Evolutionary conservation across 345 rosid species (phyloP), one percentile per base, ranked within the genome.

Genomic region (Aquilaria malaccensis): DNA sequence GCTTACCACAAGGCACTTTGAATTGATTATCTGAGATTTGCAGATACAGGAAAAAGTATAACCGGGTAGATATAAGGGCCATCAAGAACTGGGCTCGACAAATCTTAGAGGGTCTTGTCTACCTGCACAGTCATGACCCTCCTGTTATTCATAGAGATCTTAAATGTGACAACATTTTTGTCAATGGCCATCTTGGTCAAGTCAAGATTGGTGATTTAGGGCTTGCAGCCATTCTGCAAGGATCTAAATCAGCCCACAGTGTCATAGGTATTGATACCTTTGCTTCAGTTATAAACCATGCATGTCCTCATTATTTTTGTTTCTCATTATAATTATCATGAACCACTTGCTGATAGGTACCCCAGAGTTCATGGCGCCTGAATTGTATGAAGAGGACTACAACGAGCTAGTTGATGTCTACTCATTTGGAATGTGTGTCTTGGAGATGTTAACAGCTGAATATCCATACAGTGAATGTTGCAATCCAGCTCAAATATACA

Each of bases 281-380:
- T 9, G 22, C 30, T 11, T 32, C 49, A 11, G 41, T 12, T 33
- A 47, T 2, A 13, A 31, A 51, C 11, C 4, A 47, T 61, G 13
- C 1, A 41, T 7, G 14, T 43, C n/a, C 52, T 33, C 47, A n/a
- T 62, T 41, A 50, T n/a, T n/a, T n/a, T 37, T 9, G n/a, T 50
- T 41, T 56, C 7, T 12, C 5, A 22, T 22, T 22, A 22, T 22
- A 37, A 37, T 29, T 49, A 63, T 75, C 29, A 56, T 30, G 6
- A 30, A 45, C 14, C 30, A 12, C 33, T 29, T 60, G 30, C 11
- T 33, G 43, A 33, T 67, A 85, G 96, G 96, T 65, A 88, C 96
- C 48, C 96, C 96, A 0, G 96, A 88, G 70, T 88, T 85, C 76
- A 88, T 88, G 96, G 96, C 96, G 45, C 96, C 96, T 13, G 96